A percentile compares a stretch with the other conserved stretches of the same genome.
Evolutionary conservation across 106 monocot genomes (phyloP).

Genomic region (Alisma plantagoaquatica): DNA sequence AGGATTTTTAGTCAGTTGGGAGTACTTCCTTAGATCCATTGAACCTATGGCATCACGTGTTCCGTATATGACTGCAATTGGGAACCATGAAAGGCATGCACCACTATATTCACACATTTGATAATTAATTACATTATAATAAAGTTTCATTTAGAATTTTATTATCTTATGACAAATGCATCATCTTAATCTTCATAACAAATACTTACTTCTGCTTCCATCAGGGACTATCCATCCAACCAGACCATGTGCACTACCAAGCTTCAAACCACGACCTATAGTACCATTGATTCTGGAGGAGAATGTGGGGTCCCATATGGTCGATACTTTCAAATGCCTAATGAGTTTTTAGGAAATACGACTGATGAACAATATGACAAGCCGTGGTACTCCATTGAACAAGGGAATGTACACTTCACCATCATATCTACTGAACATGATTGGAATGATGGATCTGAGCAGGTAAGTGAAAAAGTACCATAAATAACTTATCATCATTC

Average conservation of each 20-base stretch:
- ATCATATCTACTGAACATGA: slow-evolving; percentile 14
- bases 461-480: slow-evolving; percentile 1
- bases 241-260: no score
- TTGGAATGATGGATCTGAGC: slow-evolving; percentile 9
- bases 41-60: slow-evolving; percentile 16
- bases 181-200: background rate
- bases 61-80: slow-evolving; percentile 16
- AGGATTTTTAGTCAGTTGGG: slow-evolving; percentile 15
- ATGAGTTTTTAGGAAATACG: no score
- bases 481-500: no score
- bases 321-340: slow-evolving; percentile 11
- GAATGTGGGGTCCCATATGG: slow-evolving; percentile 18
- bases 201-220: no score
- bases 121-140: no score
- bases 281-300: slow-evolving; percentile 11
- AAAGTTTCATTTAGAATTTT: background rate
- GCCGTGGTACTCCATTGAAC: slow-evolving; percentile 16
- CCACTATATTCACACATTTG: no score
- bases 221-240: no score
- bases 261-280: no score
- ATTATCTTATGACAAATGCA: background rate
- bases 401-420: slow-evolving; percentile 15
- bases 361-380: slow-evolving; percentile 6
- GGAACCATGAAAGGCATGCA: slow-evolving; percentile 15
- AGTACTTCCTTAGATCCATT: slow-evolving; percentile 14